Base-by-base conservation (phyloP, 345 rosid species). In the Salix caprea region DNA sequence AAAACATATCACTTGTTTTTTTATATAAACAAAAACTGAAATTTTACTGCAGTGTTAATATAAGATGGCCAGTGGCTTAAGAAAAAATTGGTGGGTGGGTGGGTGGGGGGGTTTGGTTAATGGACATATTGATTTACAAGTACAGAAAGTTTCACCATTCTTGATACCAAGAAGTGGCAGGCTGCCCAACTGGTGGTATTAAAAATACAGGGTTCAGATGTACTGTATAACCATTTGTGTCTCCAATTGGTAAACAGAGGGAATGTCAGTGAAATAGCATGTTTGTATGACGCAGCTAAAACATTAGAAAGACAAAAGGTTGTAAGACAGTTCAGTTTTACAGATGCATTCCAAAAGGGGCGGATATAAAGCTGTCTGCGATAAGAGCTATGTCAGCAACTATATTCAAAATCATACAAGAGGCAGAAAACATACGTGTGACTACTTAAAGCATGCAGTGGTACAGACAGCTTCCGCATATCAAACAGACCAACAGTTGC, bases 401-500 rank as follows among this genome's bases (percentile, higher is more conserved):
- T 66, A 65, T 7, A 65, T 6, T 54, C 64, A 10, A 52, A n/a
- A 23, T 9, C 18, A 66, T 37, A 37, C 2, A 15, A 61, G 67
- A 69, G 71, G 67, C n/a, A 34, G 61, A 52, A 30, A 23, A 81
- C 94, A 44, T 88, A 91, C 98, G 65, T 87, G 64, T 96, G 98
- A 73, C 89, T 85, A 72, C 94, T 89, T 79, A 96, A 80, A 75
- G 87, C 85, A 79, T 92, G 96, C 79, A 96, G 80, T 4, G 97
- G 92, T 6, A 67, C 76, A 46, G 80, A 79, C 79, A 93, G 86
- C 87, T 93, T 93, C 71, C 98, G 86, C 73, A 89, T 79, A 84
- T 96, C 99, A 84, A 90, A 92, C 78, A 93, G 87, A 78, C 88
- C 90, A 40, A 92, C 88, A 2, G 97, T 91, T 5, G 92, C 82